phyloP scores from a whole-genome alignment of 2,329 filamentous ascomycete genomes.

The Bimuria novae-zelandiae region DNA sequence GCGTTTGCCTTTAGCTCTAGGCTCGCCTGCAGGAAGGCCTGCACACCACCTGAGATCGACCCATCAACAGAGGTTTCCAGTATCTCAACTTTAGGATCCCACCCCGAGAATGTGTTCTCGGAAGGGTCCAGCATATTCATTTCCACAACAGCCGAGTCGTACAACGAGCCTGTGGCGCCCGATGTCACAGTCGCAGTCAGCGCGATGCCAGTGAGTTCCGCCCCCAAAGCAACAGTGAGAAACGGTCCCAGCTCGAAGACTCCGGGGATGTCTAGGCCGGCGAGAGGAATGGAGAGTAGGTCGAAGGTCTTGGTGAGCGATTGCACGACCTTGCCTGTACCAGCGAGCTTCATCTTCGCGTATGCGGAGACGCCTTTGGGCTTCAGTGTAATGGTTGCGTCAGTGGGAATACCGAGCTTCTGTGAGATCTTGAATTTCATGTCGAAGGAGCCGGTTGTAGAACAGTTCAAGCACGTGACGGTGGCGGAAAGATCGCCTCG shows the following conservation, averaged over 20 bases:
- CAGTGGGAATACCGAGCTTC: conserved; percentile 22
- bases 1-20: conserved; percentile 22
- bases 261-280: conserved; percentile 22
- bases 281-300: conserved; percentile 21
- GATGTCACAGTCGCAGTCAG: conserved; percentile 15
- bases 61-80: conserved; percentile 20
- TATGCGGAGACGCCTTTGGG: conserved; percentile 25
- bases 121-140: conserved; percentile 21
- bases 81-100: conserved; percentile 17
- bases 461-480: conserved; percentile 23
- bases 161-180: conserved; percentile 18
- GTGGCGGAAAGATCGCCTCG: conserved; percentile 10
- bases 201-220: conserved; percentile 16
- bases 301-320: conserved; percentile 18
- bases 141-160: conserved; percentile 20
- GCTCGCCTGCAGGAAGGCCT: conserved; percentile 16
- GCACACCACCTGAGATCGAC: conserved; percentile 17
- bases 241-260: conserved; percentile 27
- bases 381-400: conserved; percentile 21
- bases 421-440: conserved; percentile 25
- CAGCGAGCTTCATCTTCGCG: conserved; percentile 20
- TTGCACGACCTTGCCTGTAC: conserved; percentile 16
- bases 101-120: conserved; percentile 24
- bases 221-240: conserved; percentile 21
- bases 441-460: conserved; percentile 25